These are phyloP conservation scores for Arachis stenosperma DNA, from an alignment of 306 rosid genomes.

Conservation along the genomic window DNA sequence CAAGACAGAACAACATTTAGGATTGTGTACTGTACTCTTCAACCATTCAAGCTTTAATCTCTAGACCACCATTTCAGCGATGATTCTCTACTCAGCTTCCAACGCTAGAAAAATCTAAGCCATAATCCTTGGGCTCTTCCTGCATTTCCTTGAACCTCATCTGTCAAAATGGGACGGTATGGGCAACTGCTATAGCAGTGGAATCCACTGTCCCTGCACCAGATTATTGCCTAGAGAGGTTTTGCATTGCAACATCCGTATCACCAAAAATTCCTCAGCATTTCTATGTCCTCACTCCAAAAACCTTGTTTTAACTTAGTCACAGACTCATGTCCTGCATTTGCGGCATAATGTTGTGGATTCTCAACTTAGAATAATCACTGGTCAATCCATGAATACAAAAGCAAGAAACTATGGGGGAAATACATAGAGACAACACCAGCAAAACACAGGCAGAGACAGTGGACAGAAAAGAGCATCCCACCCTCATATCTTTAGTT, in stretches of 20 bases:
- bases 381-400: too few relatives aligned
- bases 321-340: not conserved
- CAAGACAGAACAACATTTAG: not conserved
- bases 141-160: conserved; percentile 1
- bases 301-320: not conserved
- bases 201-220: not conserved
- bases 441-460: not conserved
- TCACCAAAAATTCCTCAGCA: conserved; percentile 10
- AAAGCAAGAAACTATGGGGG: not conserved
- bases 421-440: too few relatives aligned
- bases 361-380: too few relatives aligned
- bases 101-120: not conserved
- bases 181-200: not conserved
- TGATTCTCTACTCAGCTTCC: not conserved
- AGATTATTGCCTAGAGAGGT: not conserved
- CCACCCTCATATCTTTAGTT: not conserved
- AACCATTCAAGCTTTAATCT: not conserved
- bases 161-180: not conserved
- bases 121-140: not conserved
- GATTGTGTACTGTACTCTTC: not conserved
- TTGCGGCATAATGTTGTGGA: too few relatives aligned
- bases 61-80: not conserved
- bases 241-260: not conserved
- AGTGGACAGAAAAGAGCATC: not conserved
- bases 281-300: conserved; percentile 4